Base-by-base conservation (phyloP, 2,329 filamentous ascomycete genomes). In the Alternaria sp. region DNA sequence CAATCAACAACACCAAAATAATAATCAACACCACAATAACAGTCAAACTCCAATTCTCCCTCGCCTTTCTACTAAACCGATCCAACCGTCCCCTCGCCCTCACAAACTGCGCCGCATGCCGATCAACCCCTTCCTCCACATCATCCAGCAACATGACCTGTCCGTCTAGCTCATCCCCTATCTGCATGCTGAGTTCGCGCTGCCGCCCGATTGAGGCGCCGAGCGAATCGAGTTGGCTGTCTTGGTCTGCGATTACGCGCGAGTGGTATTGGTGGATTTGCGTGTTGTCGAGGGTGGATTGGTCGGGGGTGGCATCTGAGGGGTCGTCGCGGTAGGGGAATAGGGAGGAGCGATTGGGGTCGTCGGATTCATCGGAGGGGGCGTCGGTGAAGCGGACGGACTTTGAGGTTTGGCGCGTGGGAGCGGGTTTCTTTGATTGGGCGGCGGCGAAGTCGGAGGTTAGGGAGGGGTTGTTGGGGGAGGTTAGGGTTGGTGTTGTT, bases 151-250 rank as follows among this genome's bases (percentile, higher is more conserved):
- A 85, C 71, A 91, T 86, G 41, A 96, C 92, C 75, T 99, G 96
- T 71, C 89, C 91, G 73, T 98, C 96, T 37, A 99, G 86, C 84
- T 99, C 96, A 78, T 97, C 92, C 28, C 96, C 95, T 74, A 99
- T 98, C 83, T 96, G 93, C 83, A 97, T 96, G 77, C 91, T 94
- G 65, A 99, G 85, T 82, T 98, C 93, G 54, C 96, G 87, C 83
- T 98, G 96, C 43, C 96, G 88, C 5, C 92, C 88, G 71, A 99
- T 97, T 61, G 89, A 93, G 74, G 89, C 88, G n/a, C 94, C 93
- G 5, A 99, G 84, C 10, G 87, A 86, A 78, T 98, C 95, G n/a
- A 99, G 86, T 79, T 97, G 94, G 69, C 92, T 91, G 77, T 99
- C 96, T 81, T 99, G 96, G 66, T 97, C 90, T n/a, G 87, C 86